phyloP scores from a whole-genome alignment of 2,329 filamentous ascomycete species.

The Fusarium nelsonii region DNA sequence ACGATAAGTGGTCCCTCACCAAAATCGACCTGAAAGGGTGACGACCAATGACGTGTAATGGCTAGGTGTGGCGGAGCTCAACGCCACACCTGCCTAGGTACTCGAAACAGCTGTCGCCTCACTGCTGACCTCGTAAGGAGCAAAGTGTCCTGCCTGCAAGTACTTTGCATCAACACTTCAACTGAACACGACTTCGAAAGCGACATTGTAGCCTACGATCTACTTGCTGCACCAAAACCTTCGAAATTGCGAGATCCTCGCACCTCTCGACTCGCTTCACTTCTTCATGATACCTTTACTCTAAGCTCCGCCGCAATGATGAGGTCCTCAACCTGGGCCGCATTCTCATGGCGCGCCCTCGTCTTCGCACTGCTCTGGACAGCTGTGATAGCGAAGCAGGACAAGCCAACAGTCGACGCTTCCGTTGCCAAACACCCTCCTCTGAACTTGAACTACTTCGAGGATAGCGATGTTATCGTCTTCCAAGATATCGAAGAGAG shows the following conservation, averaged over 20 bases:
- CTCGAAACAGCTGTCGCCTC: slow-evolving; percentile 47
- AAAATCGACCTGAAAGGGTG: slow-evolving; percentile 1
- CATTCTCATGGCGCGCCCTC: slow-evolving; percentile 63
- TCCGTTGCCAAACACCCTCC: slow-evolving; percentile 76
- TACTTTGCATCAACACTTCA: slow-evolving; percentile 31
- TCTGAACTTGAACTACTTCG: slow-evolving; percentile 85
- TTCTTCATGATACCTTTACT: slow-evolving; percentile 59
- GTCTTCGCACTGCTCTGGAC: slow-evolving; percentile 62
- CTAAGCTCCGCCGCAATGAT: slow-evolving; percentile 60
- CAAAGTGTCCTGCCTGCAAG: slow-evolving; percentile 46
- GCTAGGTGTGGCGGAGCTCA: slow-evolving; percentile 42
- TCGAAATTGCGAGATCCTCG: slow-evolving; percentile 19
- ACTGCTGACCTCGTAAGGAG: slow-evolving; percentile 44
- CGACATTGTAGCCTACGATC: slow-evolving; percentile 22
- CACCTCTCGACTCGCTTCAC: slow-evolving; percentile 16
- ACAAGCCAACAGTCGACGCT: slow-evolving; percentile 73
- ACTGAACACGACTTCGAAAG: slow-evolving; percentile 10
- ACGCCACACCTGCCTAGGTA: slow-evolving; percentile 34
- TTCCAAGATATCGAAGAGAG: slow-evolving; percentile 75
- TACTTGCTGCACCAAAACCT: slow-evolving; percentile 1
- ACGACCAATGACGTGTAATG: slow-evolving; percentile 23
- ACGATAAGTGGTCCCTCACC: not conserved
- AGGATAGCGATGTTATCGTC: slow-evolving; percentile 85
- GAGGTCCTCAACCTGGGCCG: slow-evolving; percentile 65
- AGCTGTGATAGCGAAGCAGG: slow-evolving; percentile 66